phyloP scores from a whole-genome alignment of 495 filamentous ascomycete species.

The Hypoxylon lienhwacheense region DNA sequence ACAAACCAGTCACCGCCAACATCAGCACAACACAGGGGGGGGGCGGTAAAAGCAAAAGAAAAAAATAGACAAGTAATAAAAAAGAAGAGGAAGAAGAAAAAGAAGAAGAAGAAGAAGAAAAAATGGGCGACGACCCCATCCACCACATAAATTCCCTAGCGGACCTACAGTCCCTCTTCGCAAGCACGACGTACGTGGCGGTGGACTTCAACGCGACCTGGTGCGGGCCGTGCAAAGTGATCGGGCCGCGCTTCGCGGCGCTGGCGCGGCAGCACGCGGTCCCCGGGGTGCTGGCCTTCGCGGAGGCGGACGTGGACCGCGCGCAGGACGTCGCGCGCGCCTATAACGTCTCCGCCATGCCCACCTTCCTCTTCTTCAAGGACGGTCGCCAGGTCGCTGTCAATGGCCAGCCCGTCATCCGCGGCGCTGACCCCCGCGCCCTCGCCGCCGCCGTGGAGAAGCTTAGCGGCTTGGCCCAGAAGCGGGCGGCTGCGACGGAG shows the following conservation, averaged over 20 bases:
- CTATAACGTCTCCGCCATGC: constrained; percentile 62
- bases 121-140: constrained; percentile 30
- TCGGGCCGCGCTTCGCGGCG: constrained; percentile 60
- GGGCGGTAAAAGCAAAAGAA: no score
- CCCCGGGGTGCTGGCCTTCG: constrained; percentile 54
- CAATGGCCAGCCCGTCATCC: constrained; percentile 51
- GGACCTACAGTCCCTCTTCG: constrained; percentile 41
- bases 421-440: constrained; percentile 42
- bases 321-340: constrained; percentile 50
- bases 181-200: constrained; percentile 45
- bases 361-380: constrained; percentile 85
- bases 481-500: constrained; percentile 24
- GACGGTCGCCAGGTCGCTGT: constrained; percentile 64
- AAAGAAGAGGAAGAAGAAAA: no score
- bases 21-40: no score
- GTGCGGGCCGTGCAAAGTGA: constrained; percentile 70
- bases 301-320: constrained; percentile 61
- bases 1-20: no score
- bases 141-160: constrained; percentile 37
- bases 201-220: constrained; percentile 61
- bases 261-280: constrained; percentile 51
- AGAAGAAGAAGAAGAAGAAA: not conserved
- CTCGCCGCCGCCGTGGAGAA: constrained; percentile 39
- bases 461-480: constrained; percentile 42
- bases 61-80: no score